Percentiles rank a stretch among this genome's conserved stretches.
Conservation (phyloP, 1,284 basidiomycete species). For the Leccinum insolens region DNA sequence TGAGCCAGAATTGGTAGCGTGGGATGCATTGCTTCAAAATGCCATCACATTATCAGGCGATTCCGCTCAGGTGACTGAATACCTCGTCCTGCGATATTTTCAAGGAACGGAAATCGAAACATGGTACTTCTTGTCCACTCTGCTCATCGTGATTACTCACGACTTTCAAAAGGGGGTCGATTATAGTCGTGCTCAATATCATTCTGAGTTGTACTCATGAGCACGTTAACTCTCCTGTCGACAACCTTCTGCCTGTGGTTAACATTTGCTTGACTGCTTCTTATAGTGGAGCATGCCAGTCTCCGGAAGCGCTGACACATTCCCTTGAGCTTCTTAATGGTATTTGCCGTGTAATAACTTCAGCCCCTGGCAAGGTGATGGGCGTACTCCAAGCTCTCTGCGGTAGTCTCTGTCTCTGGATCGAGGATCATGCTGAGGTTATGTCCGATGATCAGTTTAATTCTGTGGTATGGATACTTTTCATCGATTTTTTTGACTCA, state of each 20-base stretch:
- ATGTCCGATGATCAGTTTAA: constrained; percentile 49
- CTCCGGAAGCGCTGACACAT: constrained; percentile 27
- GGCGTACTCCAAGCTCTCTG: constrained; percentile 39
- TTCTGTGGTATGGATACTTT: constrained; percentile 42
- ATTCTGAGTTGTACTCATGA: constrained; percentile 18
- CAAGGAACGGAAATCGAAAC: constrained; percentile 21
- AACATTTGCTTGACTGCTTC: constrained; percentile 35
- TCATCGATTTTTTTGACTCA: neutral
- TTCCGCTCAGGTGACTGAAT: constrained; percentile 23
- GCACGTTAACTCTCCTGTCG: constrained; percentile 12
- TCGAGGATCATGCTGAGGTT: constrained; percentile 46
- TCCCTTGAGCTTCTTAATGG: constrained; percentile 40
- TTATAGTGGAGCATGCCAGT: constrained; percentile 35
- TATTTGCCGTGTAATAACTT: constrained; percentile 37
- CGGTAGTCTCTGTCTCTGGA: constrained; percentile 51
- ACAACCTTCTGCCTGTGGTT: constrained; percentile 25
- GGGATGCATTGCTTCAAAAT: constrained; percentile 38
- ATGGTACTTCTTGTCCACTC: constrained; percentile 21
- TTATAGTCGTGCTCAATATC: constrained; percentile 20
- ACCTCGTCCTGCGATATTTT: constrained; percentile 28
- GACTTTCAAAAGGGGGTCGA: constrained; percentile 23
- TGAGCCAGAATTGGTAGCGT: constrained; percentile 39
- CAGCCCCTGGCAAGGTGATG: constrained; percentile 29
- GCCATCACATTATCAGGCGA: constrained; percentile 27
- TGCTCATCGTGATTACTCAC: constrained; percentile 11